Evolutionary conservation across 257 asterid genomes (phyloP).

Genomic region (Paulownia fortunei): DNA sequence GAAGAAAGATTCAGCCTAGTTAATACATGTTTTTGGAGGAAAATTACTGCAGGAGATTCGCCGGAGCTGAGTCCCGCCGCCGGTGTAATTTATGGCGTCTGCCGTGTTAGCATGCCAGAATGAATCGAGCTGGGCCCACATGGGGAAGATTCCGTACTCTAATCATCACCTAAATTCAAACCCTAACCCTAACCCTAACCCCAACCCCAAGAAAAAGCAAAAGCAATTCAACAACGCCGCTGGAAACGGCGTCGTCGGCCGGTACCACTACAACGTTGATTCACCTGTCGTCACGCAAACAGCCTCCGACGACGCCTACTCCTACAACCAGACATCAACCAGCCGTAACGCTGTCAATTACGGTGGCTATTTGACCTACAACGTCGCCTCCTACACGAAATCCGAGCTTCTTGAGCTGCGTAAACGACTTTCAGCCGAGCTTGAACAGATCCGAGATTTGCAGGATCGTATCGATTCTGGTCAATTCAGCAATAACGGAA

Average conservation of each 20-base stretch:
- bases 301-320: slow-evolving; percentile 92
- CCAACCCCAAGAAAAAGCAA: slow-evolving; percentile 81
- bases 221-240: slow-evolving; percentile 66
- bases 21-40: slow-evolving; percentile 53
- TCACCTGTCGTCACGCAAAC: slow-evolving; percentile 78
- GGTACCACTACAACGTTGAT: slow-evolving; percentile 37
- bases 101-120: slow-evolving; percentile 87
- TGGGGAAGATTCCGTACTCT: slow-evolving; percentile 80
- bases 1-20: slow-evolving; percentile 20
- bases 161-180: slow-evolving; percentile 62
- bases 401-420: slow-evolving; percentile 68
- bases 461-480: slow-evolving; percentile 77
- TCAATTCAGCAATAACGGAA: slow-evolving; percentile 47
- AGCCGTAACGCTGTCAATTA: slow-evolving; percentile 57
- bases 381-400: slow-evolving; percentile 57
- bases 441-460: slow-evolving; percentile 75
- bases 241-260: slow-evolving; percentile 50
- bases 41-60: slow-evolving; percentile 46
- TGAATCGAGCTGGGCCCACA: slow-evolving; percentile 89
- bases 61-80: slow-evolving; percentile 48
- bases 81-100: slow-evolving; percentile 80
- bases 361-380: slow-evolving; percentile 64
- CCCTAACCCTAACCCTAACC: slow-evolving; percentile 82
- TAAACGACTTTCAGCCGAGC: slow-evolving; percentile 64
- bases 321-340: slow-evolving; percentile 69